Base-by-base conservation (phyloP, 1,284 basidiomycete species). In the Ustilago xerochloae region DNA sequence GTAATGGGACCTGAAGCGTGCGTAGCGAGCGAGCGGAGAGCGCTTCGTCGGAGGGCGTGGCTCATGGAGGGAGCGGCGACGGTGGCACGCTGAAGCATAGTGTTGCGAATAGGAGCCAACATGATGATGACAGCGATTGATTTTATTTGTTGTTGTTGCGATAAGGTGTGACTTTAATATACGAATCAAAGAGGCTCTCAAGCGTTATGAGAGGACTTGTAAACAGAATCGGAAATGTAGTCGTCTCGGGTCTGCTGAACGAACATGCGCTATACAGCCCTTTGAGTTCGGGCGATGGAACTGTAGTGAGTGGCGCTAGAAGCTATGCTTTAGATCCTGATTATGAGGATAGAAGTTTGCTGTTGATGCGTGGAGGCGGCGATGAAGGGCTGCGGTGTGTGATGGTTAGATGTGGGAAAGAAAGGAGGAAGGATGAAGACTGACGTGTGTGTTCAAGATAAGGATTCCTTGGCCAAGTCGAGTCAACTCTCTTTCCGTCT, bases 161-260 rank as follows among this genome's bases (percentile, higher is more conserved):
- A 36, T n/a, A 13, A 36, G 20, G 43, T 22, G n/a, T 36, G 35
- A 58, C 52, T 49, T 65, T 45, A 63, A 61, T 51, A 43, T n/a
- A 64, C 35, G 26, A 57, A 43, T 26, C 16, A 24, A 30, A 18
- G 35, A 13, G n/a, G 10, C 48, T 62, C 62, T 69, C 71, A 74
- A 60, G 70, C 70, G 62, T 62, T 65, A 59, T 69, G 71, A 55
- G 71, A 63, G 28, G 71, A 73, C 64, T 77, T 81, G 72, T 72
- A 81, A 47, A 75, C 72, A 36, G 68, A 77, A 60, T 77, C 77
- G 66, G 68, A 74, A 63, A 83, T 81, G 69, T 83, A 83, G 73
- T 83, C 81, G 80, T 83, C 80, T 38, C 80, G 54, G 52, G 81
- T 83, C 63, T 72, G 73, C 70, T 79, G 64, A 67, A 67, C 55